Evolutionary conservation across 306 rosid species (phyloP), one percentile per base, ranked within the genome.

Genomic region (Cyclanthera cordifolia): DNA sequence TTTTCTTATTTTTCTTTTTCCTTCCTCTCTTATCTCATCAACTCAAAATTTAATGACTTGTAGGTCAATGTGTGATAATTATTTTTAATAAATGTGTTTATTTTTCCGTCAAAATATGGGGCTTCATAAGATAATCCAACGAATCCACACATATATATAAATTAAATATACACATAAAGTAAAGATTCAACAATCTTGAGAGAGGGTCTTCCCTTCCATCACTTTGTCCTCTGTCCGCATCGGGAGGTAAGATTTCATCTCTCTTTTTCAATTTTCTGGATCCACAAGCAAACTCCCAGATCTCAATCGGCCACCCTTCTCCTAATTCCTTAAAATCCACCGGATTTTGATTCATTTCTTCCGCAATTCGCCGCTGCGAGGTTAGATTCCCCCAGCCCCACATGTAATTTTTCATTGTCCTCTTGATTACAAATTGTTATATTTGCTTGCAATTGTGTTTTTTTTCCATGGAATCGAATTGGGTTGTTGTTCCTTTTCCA

Each of bases 211-310:
- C 43, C 43, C 53, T 46, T 64, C 69, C 32, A 60, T 17, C 63
- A 14, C 70, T 64, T 3, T 46, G 46, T 3, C 37, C 71, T 23
- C 51, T 46, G 39, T 46, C 71, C 25, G 39, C 53, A 25, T 65
- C 70, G 6, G 70, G 32, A 45, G 70, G 52, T 65, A 51, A 41
- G 70, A 13, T 23, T 43, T 65, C 30, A 21, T 4, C 67, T 52
- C 53, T 49, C 10, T 49, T 34, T 66, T 47, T 30, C 41, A 21
- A 43, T 24, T 66, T 25, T 27, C 55, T 64, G 70, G 71, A 66
- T 66, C 71, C 71, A 66, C 71, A 66, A 66, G 71, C 71, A 24
- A 66, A 24, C 71, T 47, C 55, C 55, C 34, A 46, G 71, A 66
- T 66, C 71, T 66, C 55, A 66, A 66, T 66, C 55, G 21, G 21